A percentile compares a stretch with the other conserved stretches of the same genome.
phyloP scores from a whole-genome alignment of 225 moss, liverwort and hornwort genomes.

The Thuidium tamariscinum region DNA sequence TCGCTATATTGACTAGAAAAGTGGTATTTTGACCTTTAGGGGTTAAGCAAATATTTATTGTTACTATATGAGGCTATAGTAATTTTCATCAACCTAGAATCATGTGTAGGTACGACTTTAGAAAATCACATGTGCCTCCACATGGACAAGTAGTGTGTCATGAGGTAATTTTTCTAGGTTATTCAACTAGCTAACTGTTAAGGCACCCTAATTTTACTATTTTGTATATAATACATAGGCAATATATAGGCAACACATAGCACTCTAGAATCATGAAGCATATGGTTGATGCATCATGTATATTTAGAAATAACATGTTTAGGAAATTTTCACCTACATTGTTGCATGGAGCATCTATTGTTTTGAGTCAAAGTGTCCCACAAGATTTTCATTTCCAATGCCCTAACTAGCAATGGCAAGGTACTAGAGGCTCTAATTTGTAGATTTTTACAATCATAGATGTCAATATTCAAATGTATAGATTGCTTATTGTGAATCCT shows the following conservation, averaged over 20 bases:
- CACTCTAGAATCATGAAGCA: not conserved
- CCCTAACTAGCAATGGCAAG: not conserved
- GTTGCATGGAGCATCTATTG: not conserved
- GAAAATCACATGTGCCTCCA: too few relatives aligned
- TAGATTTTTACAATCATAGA: too few relatives aligned
- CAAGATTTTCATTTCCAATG: not conserved
- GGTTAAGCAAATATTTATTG: too few relatives aligned
- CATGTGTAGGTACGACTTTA: too few relatives aligned
- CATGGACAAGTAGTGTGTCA: not conserved
- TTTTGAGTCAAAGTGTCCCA: not conserved
- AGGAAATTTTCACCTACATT: not conserved
- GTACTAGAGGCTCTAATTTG: not conserved
- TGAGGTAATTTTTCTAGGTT: not conserved
- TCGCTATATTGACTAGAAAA: too few relatives aligned
- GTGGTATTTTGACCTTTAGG: too few relatives aligned
- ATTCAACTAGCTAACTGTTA: too few relatives aligned
- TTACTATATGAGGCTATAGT: not conserved
- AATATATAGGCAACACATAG: not conserved
- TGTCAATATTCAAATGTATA: not conserved
- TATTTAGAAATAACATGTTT: too few relatives aligned
- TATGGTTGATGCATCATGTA: not conserved
- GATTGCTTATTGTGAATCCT: too few relatives aligned
- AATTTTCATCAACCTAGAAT: not conserved
- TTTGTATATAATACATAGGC: accelerated
- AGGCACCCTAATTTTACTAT: too few relatives aligned